A percentile compares a stretch with the other conserved stretches of the same genome.
Conservation (phyloP, 257 asterid species). For the Ligustrum vulgare region DNA sequence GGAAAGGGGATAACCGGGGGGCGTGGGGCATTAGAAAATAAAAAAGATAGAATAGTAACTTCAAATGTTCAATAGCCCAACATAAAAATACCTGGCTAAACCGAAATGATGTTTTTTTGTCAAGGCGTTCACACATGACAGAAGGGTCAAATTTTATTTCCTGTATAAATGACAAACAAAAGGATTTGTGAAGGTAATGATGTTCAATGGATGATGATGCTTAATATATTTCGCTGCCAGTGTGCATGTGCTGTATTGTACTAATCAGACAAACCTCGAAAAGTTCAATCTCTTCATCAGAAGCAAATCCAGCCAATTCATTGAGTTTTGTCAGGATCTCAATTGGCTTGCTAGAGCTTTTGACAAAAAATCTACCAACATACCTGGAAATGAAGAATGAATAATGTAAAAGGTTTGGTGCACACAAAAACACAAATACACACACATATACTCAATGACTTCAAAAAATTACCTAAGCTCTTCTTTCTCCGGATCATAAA, state of each 20-base stretch:
- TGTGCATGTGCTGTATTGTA: constrained; percentile 19
- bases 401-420: background rate
- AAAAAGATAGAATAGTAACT: background rate
- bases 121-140: constrained; percentile 51
- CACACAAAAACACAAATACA: background rate
- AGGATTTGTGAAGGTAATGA: background rate
- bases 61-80: constrained; percentile 7
- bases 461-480: constrained; percentile 65
- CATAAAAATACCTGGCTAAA: constrained; percentile 40
- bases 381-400: constrained; percentile 32
- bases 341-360: constrained; percentile 37
- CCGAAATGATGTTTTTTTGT: constrained; percentile 40
- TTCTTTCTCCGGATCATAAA: constrained; percentile 87
- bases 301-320: constrained; percentile 47
- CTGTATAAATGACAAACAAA: constrained; percentile 27
- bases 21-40: constrained; percentile 2
- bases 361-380: constrained; percentile 48
- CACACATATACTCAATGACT: background rate
- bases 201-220: background rate
- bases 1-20: background rate
- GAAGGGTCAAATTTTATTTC: constrained; percentile 53
- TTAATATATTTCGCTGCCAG: background rate
- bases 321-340: constrained; percentile 44
- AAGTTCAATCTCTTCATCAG: constrained; percentile 52
- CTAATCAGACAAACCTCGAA: constrained; percentile 42